Evolutionary conservation across 1,139 yeast species (phyloP).

Genomic region (Scheffersomyces segobiensis): DNA sequence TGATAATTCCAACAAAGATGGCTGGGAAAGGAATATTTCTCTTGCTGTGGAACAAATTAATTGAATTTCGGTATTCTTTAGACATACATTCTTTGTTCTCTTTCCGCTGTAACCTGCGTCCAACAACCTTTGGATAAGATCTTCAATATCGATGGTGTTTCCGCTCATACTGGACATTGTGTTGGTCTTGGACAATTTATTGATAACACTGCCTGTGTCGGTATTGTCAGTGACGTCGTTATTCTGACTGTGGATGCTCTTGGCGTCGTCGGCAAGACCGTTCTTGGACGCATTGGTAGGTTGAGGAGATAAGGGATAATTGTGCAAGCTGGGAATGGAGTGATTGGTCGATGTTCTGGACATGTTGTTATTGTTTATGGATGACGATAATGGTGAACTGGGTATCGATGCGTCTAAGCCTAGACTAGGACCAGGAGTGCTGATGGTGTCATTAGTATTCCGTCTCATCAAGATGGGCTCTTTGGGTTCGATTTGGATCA

Average conservation of each 20-base stretch:
- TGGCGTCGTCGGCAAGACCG: conserved; percentile 6
- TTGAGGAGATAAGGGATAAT: conserved; percentile 27
- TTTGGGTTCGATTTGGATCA: conserved; percentile 67
- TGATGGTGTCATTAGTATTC: conserved; percentile 32
- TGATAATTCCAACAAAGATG: conserved; percentile 80
- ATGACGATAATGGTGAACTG: neutral
- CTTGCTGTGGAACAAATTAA: conserved; percentile 83
- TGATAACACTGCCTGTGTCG: conserved; percentile 8
- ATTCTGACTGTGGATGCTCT: conserved; percentile 1
- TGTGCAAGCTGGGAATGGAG: conserved; percentile 21
- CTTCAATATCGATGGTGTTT: conserved; percentile 70
- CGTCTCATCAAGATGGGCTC: conserved; percentile 60
- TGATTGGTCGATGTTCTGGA: conserved; percentile 40
- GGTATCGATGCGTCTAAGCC: neutral
- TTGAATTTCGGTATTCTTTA: conserved; percentile 85
- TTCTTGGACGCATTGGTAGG: conserved; percentile 15
- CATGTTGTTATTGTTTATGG: conserved; percentile 11
- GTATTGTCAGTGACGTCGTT: conserved; percentile 1
- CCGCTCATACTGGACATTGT: conserved; percentile 10
- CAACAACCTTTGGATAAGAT: conserved; percentile 79
- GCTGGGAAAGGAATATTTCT: conserved; percentile 86
- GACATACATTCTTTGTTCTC: conserved; percentile 82
- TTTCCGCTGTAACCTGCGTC: conserved; percentile 97
- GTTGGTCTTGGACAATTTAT: conserved; percentile 12
- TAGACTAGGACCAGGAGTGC: neutral